Conservation (phyloP, 176 grass and related monocot species). For the Zoysia pacifica region DNA sequence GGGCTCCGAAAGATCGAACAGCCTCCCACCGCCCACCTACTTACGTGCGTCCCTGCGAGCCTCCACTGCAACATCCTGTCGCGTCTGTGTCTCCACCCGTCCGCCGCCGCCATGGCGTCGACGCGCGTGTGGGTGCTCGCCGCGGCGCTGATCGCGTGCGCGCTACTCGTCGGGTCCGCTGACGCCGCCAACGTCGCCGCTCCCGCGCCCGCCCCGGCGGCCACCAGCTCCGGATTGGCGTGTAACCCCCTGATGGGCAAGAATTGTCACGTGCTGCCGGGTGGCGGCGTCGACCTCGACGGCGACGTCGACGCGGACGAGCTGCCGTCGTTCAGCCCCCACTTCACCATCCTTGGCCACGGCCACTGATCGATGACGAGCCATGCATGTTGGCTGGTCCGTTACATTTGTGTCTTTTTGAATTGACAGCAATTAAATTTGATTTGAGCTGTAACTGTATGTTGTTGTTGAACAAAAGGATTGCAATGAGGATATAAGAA, state of each 20-base stretch:
- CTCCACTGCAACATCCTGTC: background rate
- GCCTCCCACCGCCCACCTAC: background rate
- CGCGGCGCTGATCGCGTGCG: slow-evolving; percentile 21
- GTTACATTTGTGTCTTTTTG: background rate
- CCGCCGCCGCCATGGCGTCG: slow-evolving; percentile 29
- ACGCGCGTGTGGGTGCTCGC: slow-evolving; percentile 37
- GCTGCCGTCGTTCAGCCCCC: slow-evolving; percentile 37
- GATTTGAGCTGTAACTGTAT: background rate
- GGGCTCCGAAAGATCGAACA: background rate
- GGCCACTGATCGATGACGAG: background rate
- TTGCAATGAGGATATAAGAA: background rate
- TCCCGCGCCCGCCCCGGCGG: background rate
- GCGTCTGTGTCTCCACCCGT: background rate
- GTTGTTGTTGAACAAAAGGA: background rate
- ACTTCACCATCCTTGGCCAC: slow-evolving; percentile 51
- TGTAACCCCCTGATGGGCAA: slow-evolving; percentile 41
- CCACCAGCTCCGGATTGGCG: background rate
- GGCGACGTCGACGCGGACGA: slow-evolving; percentile 31
- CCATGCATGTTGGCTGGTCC: background rate
- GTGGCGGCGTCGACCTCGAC: slow-evolving; percentile 12
- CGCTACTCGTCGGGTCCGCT: slow-evolving; percentile 8
- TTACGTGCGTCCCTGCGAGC: background rate
- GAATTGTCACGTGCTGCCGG: slow-evolving; percentile 29
- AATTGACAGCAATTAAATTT: background rate
- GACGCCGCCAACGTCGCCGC: background rate